Evolutionary conservation across 2,329 filamentous ascomycete genomes (phyloP), one percentile per base, ranked within the genome.

Genomic region (Nectriaceae sp.): DNA sequence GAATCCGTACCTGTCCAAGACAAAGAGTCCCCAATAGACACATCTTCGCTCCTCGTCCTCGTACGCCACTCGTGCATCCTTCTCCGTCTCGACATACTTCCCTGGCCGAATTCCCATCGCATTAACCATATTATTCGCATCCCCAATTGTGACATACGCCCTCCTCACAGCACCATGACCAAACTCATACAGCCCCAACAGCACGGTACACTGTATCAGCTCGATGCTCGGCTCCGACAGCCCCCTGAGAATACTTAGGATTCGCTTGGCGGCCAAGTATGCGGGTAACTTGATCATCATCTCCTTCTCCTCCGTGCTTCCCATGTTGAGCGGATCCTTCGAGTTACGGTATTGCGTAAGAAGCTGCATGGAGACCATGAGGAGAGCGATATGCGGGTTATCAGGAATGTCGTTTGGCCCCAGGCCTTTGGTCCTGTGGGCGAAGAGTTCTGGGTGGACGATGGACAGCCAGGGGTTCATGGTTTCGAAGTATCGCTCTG

Each of bases 1-100:
- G 13, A 21, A 20, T n/a, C n/a, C 69, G 63, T 55, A 72, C 70
- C 74, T 70, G 49, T 75, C 73, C 22, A 75, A 60, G 16, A 75
- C 71, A 49, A 75, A 70, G 36, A 75, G 59, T 2, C 66, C 68
- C 73, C 73, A 75, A 65, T 74, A 75, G 22, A 75, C 56, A 36
- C 69, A 66, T 39, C 71, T 65, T 5, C 63, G 65, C 52, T 74
- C 70, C 50, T 75, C 69, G 18, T 73, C 69, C 33, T 67, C 64
- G 21, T 57, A 62, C 21, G 55, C 50, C 8, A 66, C 59, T 15
- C 57, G 57, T 13, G 52, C 44, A 18, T 66, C 61, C 47, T 62
- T 62, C 19, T 66, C 57, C 13, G 56, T 61, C n/a, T 65, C 61
- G n/a, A 63, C 49, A 26, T 66, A 63, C 46, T 69, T 67, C 2